A percentile compares a stretch with the other conserved stretches of the same genome.
Evolutionary conservation across 805 yeast genomes (phyloP).

Genomic region (Saitoella complicata): DNA sequence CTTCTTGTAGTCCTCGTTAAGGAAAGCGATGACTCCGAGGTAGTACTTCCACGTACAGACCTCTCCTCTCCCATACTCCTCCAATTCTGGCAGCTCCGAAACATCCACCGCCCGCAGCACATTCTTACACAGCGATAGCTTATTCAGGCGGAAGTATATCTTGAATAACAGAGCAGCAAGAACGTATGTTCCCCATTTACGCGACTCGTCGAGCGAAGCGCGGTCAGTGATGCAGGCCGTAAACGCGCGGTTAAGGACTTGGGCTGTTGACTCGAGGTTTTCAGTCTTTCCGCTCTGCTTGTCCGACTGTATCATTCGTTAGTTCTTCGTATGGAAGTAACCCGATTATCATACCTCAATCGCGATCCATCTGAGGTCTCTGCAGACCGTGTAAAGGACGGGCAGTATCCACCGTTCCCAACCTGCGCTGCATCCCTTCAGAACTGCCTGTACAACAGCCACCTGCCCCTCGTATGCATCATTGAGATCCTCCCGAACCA

Average conservation of each 20-base stretch:
- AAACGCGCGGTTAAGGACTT: conserved; percentile 55
- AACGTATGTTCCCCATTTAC: conserved; percentile 49
- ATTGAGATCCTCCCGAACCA: too few species aligned
- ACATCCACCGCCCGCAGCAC: conserved; percentile 53
- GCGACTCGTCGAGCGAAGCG: conserved; percentile 31
- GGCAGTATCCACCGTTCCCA: too few species aligned
- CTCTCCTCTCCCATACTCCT: conserved; percentile 32
- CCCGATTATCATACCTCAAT: too few species aligned
- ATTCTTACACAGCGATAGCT: conserved; percentile 57
- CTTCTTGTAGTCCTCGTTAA: conserved; percentile 40
- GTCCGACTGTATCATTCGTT: too few species aligned
- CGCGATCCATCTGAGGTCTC: too few species aligned
- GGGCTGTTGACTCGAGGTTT: conserved; percentile 37
- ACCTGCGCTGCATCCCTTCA: too few species aligned
- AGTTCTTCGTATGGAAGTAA: too few species aligned
- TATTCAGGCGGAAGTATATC: conserved; percentile 47
- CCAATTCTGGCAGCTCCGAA: conserved; percentile 38
- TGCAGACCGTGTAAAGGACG: too few species aligned
- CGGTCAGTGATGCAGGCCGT: conserved; percentile 68
- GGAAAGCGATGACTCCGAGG: conserved; percentile 48
- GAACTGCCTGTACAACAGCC: too few species aligned
- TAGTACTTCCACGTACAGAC: conserved; percentile 51
- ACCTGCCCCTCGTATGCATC: too few species aligned
- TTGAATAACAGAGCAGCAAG: conserved; percentile 55
- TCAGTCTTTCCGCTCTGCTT: neutral